A percentile compares a stretch with the other conserved stretches of the same genome.
These are phyloP conservation scores for Pugionium cornutum DNA, from an alignment of 345 rosid species.

Conservation along the genomic window DNA sequence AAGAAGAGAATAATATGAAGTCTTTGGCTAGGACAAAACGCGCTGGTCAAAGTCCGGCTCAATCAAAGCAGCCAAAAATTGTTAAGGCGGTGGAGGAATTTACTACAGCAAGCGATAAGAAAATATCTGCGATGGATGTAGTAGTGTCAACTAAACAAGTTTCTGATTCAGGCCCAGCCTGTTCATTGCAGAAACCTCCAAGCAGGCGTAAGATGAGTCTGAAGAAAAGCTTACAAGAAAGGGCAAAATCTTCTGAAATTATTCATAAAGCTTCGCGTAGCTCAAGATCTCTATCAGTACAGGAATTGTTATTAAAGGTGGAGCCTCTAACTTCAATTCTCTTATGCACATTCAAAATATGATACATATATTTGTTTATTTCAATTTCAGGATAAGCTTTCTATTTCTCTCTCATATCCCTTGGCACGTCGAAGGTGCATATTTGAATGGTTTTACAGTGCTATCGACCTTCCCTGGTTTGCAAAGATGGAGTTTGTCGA, in stretches of 20 bases:
- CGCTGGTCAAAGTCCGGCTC: slow-evolving; percentile 45
- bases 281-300: slow-evolving; percentile 39
- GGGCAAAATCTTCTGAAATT: slow-evolving; percentile 46
- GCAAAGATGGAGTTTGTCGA: slow-evolving; percentile 94
- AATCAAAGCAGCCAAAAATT: slow-evolving; percentile 51
- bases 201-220: slow-evolving; percentile 69
- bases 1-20: slow-evolving; percentile 45
- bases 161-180: slow-evolving; percentile 49
- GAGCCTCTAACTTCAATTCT: slow-evolving; percentile 27
- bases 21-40: slow-evolving; percentile 45
- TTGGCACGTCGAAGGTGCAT: slow-evolving; percentile 85
- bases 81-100: slow-evolving; percentile 45
- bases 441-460: slow-evolving; percentile 95
- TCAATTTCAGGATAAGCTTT: slow-evolving; percentile 68
- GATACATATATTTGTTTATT: slow-evolving; percentile 21
- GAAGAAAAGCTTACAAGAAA: slow-evolving; percentile 50
- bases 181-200: slow-evolving; percentile 44
- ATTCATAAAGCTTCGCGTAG: slow-evolving; percentile 46
- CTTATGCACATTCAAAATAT: slow-evolving; percentile 44
- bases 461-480: slow-evolving; percentile 97
- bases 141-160: slow-evolving; percentile 43
- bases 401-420: slow-evolving; percentile 58
- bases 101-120: slow-evolving; percentile 45
- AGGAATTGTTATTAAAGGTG: slow-evolving; percentile 45
- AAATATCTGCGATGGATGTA: slow-evolving; percentile 43